Evolutionary conservation across 2,329 filamentous ascomycete species (phyloP), one percentile per base, ranked within the genome.

Genomic region (Lachnellula occidentalis): DNA sequence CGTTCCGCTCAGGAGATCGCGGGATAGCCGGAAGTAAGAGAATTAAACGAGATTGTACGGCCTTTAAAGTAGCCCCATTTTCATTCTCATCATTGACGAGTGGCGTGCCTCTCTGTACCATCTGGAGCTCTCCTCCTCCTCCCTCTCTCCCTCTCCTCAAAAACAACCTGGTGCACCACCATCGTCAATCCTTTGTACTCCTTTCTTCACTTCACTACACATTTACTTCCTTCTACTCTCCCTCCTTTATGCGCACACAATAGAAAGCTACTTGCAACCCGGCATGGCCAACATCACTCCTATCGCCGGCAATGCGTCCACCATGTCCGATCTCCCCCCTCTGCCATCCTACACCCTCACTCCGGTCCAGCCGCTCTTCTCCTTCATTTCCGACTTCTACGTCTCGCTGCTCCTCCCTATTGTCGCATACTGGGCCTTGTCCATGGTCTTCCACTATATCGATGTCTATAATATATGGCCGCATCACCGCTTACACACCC

Each of bases 401-500:
- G 76, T 96, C 27, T 83, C 88, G 45, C 77, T 95, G 56, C 71
- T 92, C 46, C 75, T 88, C 14, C 92, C 92, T 31, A 80, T 96
- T 57, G 70, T 90, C 64, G 88, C 87, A 55, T 99, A 99, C 79
- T 99, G 94, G 94, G 73, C 76, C 21, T 74, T 95, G 34, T 97
- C 92, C 19, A 73, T 89, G 70, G 74, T 92, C 69, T 99, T 67
- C 54, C 92, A 97, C 76, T 68, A 85, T 63, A 85, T 97, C 67
- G 94, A 99, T 73, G 77, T 85, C 55, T 85, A 86, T 73, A 90
- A 96, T 71, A 75, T 92, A 37, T 95, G 92, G 70, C 86, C 92
- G 17, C 83, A 95, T 66, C 96, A 97, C 74, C 87, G 94, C 59
- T 79, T 99, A 42, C 94, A 99, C 74, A 97, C 94, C 0, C 94